Percentiles rank a stretch among this genome's conserved stretches.
Conservation (phyloP, 768 basidiomycete species). For the Pholiota conissans region DNA sequence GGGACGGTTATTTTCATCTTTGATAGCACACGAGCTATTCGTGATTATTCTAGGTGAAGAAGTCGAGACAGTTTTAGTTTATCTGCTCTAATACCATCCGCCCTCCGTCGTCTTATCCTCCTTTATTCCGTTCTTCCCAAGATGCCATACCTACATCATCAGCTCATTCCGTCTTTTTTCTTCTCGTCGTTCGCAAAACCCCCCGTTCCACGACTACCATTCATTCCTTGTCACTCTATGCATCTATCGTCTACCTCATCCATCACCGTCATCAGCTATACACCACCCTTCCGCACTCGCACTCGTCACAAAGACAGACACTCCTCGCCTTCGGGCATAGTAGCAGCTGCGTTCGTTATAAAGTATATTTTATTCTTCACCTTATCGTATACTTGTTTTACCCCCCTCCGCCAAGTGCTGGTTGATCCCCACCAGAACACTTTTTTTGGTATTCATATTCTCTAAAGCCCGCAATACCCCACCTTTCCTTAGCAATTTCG, state of each 20-base stretch:
- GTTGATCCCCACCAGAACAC: conserved; percentile 25
- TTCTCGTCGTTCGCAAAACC: conserved; percentile 41
- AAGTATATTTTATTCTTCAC: conserved; percentile 85
- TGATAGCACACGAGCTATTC: conserved; percentile 20
- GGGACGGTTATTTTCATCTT: conserved; percentile 27
- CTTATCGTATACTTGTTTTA: conserved; percentile 60
- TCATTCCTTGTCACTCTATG: conserved; percentile 54
- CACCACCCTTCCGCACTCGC: conserved; percentile 36
- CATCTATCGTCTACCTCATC: conserved; percentile 55
- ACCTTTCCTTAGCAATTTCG: background rate
- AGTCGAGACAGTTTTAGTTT: conserved; percentile 36
- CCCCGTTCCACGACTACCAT: conserved; percentile 36
- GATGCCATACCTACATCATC: conserved; percentile 20
- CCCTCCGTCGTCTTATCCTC: conserved; percentile 29
- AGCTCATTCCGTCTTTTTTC: conserved; percentile 21
- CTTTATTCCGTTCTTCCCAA: conserved; percentile 23
- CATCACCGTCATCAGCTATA: conserved; percentile 39
- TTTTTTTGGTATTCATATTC: conserved; percentile 26
- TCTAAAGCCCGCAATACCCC: background rate
- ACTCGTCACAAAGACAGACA: conserved; percentile 52
- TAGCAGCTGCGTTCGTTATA: conserved; percentile 53
- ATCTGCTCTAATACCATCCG: conserved; percentile 30
- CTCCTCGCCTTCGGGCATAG: conserved; percentile 27
- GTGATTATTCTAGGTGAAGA: conserved; percentile 25
- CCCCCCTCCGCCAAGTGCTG: conserved; percentile 35